Evolutionary conservation across 768 basidiomycete genomes (phyloP).

Genomic region (Pholiota molesta): DNA sequence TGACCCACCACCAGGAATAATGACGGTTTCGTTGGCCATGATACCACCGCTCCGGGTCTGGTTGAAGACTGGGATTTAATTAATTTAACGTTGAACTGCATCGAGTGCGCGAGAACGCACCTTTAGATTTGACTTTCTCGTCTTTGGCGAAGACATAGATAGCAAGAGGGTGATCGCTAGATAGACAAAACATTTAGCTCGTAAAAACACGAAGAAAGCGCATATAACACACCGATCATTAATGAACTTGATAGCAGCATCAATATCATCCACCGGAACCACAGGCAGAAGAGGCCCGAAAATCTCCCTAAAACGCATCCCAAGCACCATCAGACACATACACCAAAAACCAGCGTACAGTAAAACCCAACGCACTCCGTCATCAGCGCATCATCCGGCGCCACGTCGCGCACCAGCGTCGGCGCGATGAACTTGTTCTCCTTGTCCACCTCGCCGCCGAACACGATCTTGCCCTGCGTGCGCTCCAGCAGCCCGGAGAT

Average conservation of each 20-base stretch:
- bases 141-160: slow-evolving; percentile 78
- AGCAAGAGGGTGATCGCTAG: slow-evolving; percentile 72
- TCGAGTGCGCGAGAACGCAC: slow-evolving; percentile 34
- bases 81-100: not conserved
- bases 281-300: slow-evolving; percentile 85
- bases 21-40: slow-evolving; percentile 67
- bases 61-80: slow-evolving; percentile 51
- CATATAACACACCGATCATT: slow-evolving; percentile 50
- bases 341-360: not conserved
- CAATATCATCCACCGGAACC: slow-evolving; percentile 67
- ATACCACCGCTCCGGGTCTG: slow-evolving; percentile 75
- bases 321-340: not conserved
- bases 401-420: slow-evolving; percentile 69
- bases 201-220: not conserved
- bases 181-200: not conserved
- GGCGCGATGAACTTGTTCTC: slow-evolving; percentile 68
- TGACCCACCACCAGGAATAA: slow-evolving; percentile 60
- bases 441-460: slow-evolving; percentile 66
- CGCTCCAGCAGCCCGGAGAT: slow-evolving; percentile 63
- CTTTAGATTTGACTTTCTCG: slow-evolving; percentile 58
- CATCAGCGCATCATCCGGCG: slow-evolving; percentile 72
- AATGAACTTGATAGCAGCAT: slow-evolving; percentile 73
- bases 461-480: slow-evolving; percentile 65
- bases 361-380: slow-evolving; percentile 53
- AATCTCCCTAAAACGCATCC: slow-evolving; percentile 72